Evolutionary conservation across 768 basidiomycete species (phyloP).

Genomic region (Scleroderma bovista): DNA sequence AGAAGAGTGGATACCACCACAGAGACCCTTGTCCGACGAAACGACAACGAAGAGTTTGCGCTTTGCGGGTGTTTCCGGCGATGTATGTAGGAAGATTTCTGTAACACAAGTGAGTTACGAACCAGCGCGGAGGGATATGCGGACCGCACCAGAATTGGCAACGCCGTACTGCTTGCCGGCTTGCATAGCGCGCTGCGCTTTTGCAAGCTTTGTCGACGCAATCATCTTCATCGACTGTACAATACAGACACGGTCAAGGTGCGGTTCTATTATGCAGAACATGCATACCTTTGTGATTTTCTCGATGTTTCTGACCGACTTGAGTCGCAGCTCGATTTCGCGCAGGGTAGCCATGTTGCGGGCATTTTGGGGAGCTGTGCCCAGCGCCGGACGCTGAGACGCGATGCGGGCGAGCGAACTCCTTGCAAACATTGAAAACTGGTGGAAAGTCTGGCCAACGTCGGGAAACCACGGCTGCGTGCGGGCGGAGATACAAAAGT

Average conservation of each 20-base stretch:
- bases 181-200: slow-evolving; percentile 91
- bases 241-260: slow-evolving; percentile 3
- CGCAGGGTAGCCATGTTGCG: slow-evolving; percentile 96
- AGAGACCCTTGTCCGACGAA: slow-evolving; percentile 98
- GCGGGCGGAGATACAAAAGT: slow-evolving; percentile 19
- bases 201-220: slow-evolving; percentile 93
- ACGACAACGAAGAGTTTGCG: slow-evolving; percentile 89
- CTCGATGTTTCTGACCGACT: slow-evolving; percentile 97
- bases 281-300: slow-evolving; percentile 93
- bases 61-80: slow-evolving; percentile 60
- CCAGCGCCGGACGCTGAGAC: slow-evolving; percentile 34
- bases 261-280: neutral
- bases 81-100: slow-evolving; percentile 86
- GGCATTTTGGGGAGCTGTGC: slow-evolving; percentile 41
- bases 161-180: slow-evolving; percentile 89
- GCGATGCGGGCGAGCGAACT: slow-evolving; percentile 41
- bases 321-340: slow-evolving; percentile 93
- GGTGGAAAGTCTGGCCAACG: slow-evolving; percentile 9
- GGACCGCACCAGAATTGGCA: slow-evolving; percentile 72
- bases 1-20: slow-evolving; percentile 98
- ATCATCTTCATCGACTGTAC: slow-evolving; percentile 97
- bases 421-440: slow-evolving; percentile 43
- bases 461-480: slow-evolving; percentile 37
- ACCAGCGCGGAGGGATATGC: neutral
- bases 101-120: slow-evolving; percentile 10